Evolutionary conservation across 2,329 filamentous ascomycete species (phyloP), one percentile per base, ranked within the genome.

Genomic region (Penicillium sp.): DNA sequence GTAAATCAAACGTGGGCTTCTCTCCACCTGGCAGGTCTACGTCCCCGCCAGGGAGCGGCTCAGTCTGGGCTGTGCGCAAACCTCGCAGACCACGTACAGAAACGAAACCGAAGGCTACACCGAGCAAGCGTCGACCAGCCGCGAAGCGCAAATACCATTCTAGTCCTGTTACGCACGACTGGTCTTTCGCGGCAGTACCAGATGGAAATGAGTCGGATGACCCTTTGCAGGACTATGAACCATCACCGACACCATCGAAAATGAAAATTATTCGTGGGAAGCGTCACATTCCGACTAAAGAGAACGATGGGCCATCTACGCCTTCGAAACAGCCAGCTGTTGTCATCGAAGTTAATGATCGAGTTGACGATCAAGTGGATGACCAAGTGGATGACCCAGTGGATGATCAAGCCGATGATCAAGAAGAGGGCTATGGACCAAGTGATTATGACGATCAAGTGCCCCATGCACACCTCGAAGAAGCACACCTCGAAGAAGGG

Each of bases 201-300:
- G 72, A 73, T 43, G 68, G 66, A 50, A 71, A 68, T 53, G 75
- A 78, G 59, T 78, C 76, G n/a, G 76, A 78, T 60, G 76, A 78
- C 58, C 76, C 76, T 44, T 65, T 78, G 52, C 74, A 76, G 55
- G 72, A 76, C 29, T 58, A 67, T 27, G 66, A 68, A 56, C 66
- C 69, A 13, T 74, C 73, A 2, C 70, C 70, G 33, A 69, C 67
- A n/a, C 62, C 68, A 17, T 72, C 66, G 25, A 59, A 49, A 36
- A 17, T 59, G 8, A 38, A 61, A 27, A 63, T 67, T 31, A 63
- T 70, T 38, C 65, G 66, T 44, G 66, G 68, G 19, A 69, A 65
- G 50, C 57, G 52, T 17, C 54, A 23, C 33, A 44, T 56, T 23
- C 42, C 58, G 8, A 21, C 42, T 2, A 57, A 57, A 36, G 42